Percentiles rank a stretch among this genome's conserved stretches.
Evolutionary conservation across 306 rosid genomes (phyloP).

Genomic region (Quercus agrifolia): DNA sequence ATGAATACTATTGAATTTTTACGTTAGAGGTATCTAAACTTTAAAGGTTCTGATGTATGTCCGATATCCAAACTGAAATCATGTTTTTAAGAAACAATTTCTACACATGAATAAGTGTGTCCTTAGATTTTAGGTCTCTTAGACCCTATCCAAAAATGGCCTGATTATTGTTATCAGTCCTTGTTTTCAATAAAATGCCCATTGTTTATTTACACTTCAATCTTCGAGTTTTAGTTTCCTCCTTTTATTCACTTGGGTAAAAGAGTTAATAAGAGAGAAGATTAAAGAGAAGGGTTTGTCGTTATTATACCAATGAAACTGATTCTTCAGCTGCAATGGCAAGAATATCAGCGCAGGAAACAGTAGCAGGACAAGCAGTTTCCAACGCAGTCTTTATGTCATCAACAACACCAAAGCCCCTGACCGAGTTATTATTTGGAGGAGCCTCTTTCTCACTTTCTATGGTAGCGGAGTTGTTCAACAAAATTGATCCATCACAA

Average conservation of each 20-base stretch:
- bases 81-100: no score
- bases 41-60: no score
- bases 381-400: constrained; percentile 43
- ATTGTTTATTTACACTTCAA: no score
- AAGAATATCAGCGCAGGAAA: constrained; percentile 62
- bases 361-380: constrained; percentile 28
- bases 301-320: constrained; percentile 28
- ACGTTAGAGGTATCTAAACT: no score
- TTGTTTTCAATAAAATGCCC: no score
- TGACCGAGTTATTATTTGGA: constrained; percentile 36
- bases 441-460: constrained; percentile 38
- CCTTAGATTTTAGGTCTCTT: no score
- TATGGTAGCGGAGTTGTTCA: constrained; percentile 36
- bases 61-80: no score
- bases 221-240: no score
- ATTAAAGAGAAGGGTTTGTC: not conserved
- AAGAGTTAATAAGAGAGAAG: not conserved
- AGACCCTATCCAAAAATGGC: no score
- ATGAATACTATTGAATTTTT: no score
- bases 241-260: not conserved
- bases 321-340: constrained; percentile 42
- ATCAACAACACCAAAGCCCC: constrained; percentile 49
- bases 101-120: not conserved
- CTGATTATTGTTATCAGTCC: no score
- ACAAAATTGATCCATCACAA: constrained; percentile 54